Conservation (phyloP, 2,329 filamentous ascomycete genomes). For the Botrytis fragariae region DNA sequence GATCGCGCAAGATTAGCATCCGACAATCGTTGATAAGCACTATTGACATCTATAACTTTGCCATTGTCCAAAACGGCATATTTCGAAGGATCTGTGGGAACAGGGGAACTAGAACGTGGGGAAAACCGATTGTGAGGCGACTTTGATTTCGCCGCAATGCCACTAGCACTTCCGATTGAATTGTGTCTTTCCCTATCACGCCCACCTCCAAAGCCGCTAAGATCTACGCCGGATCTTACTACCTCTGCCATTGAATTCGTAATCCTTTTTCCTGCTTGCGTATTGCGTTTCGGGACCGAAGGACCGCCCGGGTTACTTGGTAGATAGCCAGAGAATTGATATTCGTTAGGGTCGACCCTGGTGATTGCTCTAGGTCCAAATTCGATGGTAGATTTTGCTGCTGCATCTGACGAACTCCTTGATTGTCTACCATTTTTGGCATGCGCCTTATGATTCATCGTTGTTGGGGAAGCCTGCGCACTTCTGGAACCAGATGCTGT, state of each 20-base stretch:
- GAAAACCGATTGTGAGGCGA: conserved; percentile 36
- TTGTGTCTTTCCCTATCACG: conserved; percentile 33
- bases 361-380: conserved; percentile 44
- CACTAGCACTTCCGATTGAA: conserved; percentile 29
- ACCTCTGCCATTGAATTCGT: conserved; percentile 51
- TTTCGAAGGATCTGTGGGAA: conserved; percentile 37
- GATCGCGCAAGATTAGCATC: conserved; percentile 67
- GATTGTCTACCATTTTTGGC: conserved; percentile 33
- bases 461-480: conserved; percentile 48
- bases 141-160: conserved; percentile 32
- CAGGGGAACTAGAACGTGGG: conserved; percentile 36
- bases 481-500: conserved; percentile 45
- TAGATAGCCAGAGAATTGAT: conserved; percentile 61
- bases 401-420: conserved; percentile 55
- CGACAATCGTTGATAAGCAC: conserved; percentile 67
- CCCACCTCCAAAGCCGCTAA: conserved; percentile 43
- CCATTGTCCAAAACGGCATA: conserved; percentile 56
- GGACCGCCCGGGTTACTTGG: conserved; percentile 47
- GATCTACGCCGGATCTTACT: conserved; percentile 49
- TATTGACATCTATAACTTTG: conserved; percentile 63
- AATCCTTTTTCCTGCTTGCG: conserved; percentile 45
- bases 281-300: conserved; percentile 50
- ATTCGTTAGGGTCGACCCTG: conserved; percentile 49
- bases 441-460: conserved; percentile 41
- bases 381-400: conserved; percentile 45